Evolutionary conservation across 768 basidiomycete genomes (phyloP), one percentile per base, ranked within the genome.

Genomic region (Mycena maculata): DNA sequence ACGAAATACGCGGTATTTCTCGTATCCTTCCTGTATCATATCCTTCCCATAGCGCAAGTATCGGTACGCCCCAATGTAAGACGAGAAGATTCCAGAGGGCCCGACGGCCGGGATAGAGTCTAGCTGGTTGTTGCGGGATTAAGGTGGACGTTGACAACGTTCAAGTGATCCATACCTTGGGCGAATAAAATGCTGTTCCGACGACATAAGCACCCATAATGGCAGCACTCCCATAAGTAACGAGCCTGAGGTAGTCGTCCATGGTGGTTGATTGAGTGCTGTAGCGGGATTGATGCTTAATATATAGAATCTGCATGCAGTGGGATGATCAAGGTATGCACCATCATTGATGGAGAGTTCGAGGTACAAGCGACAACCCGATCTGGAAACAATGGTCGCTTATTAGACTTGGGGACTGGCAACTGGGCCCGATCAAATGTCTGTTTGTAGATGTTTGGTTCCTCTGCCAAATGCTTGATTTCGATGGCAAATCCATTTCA

Each of bases 1-100:
- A n/a, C 69, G 65, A 48, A 73, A 72, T 0, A 63, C 63, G 15
- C 63, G 54, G 16, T 61, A 54, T 38, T 70, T 70, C 16, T n/a
- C 25, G 30, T 53, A 56, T 30, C 67, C 67, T 44, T 69, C 67
- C 15, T 62, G 20, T 5, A 68, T 58, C 53, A 66, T 69, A 9
- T 57, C 59, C n/a, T 59, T 52, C 16, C 38, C 68, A 36, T 63
- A 25, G 56, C 55, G 20, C 13, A 71, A 39, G 55, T 63, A 68
- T 41, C 42, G 22, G 22, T 60, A 66, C 11, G 59, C 61, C 18
- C 63, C 59, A 54, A 60, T 13, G 50, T 64, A 68, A 2, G 67
- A 65, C 2, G 67, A 57, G 22, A 71, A 30, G 25, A 39, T 23
- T 23, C 71, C 67, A 6, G 67, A 68, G 23, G 71, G 68, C 20